These are phyloP conservation scores for Gonapodya prolifera DNA, from an alignment of 192 early-diverging fungal genomes.

Conservation along the genomic window DNA sequence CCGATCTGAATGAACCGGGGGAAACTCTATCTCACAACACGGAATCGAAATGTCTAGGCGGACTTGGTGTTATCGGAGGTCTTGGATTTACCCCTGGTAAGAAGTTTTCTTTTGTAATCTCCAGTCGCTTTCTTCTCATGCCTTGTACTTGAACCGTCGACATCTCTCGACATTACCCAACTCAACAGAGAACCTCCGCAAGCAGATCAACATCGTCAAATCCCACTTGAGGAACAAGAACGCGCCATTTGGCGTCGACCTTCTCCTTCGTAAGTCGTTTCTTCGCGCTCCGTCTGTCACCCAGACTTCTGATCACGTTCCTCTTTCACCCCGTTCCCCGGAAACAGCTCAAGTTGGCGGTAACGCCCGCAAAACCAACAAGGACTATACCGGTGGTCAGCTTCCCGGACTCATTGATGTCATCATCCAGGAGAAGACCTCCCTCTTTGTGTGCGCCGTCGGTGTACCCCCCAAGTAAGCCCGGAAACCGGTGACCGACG, in stretches of 20 bases:
- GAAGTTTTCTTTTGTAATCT: too few relatives aligned
- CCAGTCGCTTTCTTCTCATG: too few relatives aligned
- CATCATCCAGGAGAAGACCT: conserved; percentile 21
- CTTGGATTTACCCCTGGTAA: conserved; percentile 8
- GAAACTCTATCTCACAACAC: background rate
- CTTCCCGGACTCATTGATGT: conserved; percentile 32
- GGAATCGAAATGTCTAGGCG: conserved; percentile 10
- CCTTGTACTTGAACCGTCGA: too few relatives aligned
- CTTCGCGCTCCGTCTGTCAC: background rate
- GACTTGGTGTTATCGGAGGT: conserved; percentile 29
- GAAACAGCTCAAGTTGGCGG: conserved; percentile 31
- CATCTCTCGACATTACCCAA: too few relatives aligned
- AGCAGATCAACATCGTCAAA: conserved; percentile 21
- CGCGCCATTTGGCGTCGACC: conserved; percentile 30
- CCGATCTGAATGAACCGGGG: background rate
- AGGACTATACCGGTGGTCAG: conserved; percentile 19
- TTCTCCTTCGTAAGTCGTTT: conserved; percentile 13
- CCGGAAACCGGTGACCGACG: too few relatives aligned
- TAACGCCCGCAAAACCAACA: conserved; percentile 30
- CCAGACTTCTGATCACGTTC: background rate
- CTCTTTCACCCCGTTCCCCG: too few relatives aligned
- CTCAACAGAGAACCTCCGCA: conserved; percentile 3
- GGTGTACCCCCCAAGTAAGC: conserved; percentile 25
- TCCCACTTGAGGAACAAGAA: conserved; percentile 14
- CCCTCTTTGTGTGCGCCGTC: conserved; percentile 29